phyloP scores from a whole-genome alignment of 2,329 filamentous ascomycete genomes.

The Neonectria ditissima region DNA sequence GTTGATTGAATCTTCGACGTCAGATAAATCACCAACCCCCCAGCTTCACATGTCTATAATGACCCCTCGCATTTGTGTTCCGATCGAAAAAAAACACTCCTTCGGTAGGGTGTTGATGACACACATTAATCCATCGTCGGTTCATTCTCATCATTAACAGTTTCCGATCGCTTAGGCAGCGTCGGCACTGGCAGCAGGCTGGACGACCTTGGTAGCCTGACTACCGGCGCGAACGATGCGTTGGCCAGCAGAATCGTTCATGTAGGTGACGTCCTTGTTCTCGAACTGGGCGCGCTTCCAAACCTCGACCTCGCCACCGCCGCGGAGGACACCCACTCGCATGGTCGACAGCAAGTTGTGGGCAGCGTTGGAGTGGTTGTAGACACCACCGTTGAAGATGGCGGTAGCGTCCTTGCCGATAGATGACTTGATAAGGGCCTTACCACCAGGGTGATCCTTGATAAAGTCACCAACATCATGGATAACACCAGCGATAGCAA shows the following conservation, averaged over 20 bases:
- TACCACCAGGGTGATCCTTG: slow-evolving; percentile 90
- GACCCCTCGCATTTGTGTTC: slow-evolving; percentile 23
- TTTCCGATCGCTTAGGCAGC: slow-evolving; percentile 69
- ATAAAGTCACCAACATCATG: slow-evolving; percentile 89
- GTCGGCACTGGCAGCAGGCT: slow-evolving; percentile 85
- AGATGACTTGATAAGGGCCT: slow-evolving; percentile 84
- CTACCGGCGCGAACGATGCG: slow-evolving; percentile 87
- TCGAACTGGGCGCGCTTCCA: slow-evolving; percentile 90
- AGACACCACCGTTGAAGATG: slow-evolving; percentile 93
- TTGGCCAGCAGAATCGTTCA: slow-evolving; percentile 84
- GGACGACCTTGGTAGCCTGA: slow-evolving; percentile 85
- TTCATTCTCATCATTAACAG: slow-evolving; percentile 34
- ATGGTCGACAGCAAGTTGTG: slow-evolving; percentile 91
- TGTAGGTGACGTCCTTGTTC: slow-evolving; percentile 83
- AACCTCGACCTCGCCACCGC: slow-evolving; percentile 90
- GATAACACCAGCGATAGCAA: slow-evolving; percentile 85
- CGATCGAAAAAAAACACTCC: slow-evolving; percentile 26
- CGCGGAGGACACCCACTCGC: slow-evolving; percentile 87
- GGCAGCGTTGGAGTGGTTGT: slow-evolving; percentile 89
- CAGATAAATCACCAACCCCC: not conserved
- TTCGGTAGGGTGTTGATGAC: slow-evolving; percentile 17
- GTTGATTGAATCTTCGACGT: not conserved
- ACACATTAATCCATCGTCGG: slow-evolving; percentile 37
- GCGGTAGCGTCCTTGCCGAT: slow-evolving; percentile 90
- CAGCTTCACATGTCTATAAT: slow-evolving; percentile 22